Percentiles rank a stretch among this genome's conserved stretches.
Conservation (phyloP, 1,139 yeast genomes). For the Candida neerlandica region DNA sequence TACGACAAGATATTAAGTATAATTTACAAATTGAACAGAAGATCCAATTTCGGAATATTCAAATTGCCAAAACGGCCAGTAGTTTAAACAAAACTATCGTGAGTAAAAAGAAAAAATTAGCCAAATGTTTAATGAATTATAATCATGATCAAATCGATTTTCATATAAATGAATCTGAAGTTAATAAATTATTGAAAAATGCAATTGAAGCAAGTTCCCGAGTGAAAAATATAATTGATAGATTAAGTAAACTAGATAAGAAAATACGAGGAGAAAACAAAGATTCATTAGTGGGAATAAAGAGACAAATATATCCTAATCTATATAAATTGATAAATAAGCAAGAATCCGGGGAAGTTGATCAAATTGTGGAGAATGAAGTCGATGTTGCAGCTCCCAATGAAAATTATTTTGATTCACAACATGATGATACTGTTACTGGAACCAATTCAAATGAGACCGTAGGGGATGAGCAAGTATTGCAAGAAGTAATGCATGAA, state of each 20-base stretch:
- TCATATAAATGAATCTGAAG: constrained; percentile 18
- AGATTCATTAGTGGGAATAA: constrained; percentile 8
- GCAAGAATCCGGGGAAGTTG: neutral
- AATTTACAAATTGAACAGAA: constrained; percentile 41
- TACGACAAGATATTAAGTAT: constrained; percentile 37
- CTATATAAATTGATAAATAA: constrained; percentile 11
- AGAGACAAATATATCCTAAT: constrained; percentile 14
- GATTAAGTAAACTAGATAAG: constrained; percentile 13
- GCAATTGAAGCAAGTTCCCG: constrained; percentile 18
- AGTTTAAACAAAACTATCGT: constrained; percentile 24
- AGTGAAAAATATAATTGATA: constrained; percentile 15
- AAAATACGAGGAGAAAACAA: constrained; percentile 9
- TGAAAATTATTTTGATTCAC: constrained; percentile 10
- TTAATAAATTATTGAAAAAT: constrained; percentile 18
- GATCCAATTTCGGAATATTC: constrained; percentile 39
- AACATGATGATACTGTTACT: neutral
- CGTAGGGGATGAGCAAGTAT: neutral
- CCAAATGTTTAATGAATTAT: constrained; percentile 14
- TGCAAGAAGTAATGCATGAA: neutral
- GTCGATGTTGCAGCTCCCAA: constrained; percentile 2
- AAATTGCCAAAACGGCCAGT: constrained; percentile 31
- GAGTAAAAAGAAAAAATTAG: constrained; percentile 23
- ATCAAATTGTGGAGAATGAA: neutral
- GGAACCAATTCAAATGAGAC: too few relatives aligned
- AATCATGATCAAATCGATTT: constrained; percentile 11